A percentile compares a stretch with the other conserved stretches of the same genome.
Evolutionary conservation across 495 filamentous ascomycete genomes (phyloP).

Genomic region (Podospora pseudopauciseta): DNA sequence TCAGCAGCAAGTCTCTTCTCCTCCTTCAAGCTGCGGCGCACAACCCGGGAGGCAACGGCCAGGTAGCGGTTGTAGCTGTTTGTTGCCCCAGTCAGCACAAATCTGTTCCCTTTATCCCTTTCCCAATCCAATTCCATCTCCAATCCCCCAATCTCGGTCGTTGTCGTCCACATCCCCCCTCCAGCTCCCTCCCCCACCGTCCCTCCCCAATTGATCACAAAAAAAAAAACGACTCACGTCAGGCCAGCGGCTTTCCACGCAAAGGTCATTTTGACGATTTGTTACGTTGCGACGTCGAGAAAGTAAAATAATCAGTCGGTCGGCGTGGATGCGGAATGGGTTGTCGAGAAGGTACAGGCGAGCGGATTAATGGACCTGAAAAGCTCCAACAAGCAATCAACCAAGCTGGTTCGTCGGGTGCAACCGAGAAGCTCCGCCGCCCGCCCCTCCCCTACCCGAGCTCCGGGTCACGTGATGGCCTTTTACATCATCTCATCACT

Average conservation of each 20-base stretch:
- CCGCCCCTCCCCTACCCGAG: constrained; percentile 9
- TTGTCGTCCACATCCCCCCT: neutral
- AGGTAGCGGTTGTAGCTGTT: constrained; percentile 82
- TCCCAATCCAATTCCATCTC: neutral
- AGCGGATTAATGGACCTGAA: constrained; percentile 21
- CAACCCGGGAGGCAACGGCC: constrained; percentile 68
- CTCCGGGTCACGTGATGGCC: constrained; percentile 30
- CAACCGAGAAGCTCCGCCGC: constrained; percentile 31
- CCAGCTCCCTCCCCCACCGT: neutral
- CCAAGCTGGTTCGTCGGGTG: neutral
- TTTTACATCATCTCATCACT: neutral
- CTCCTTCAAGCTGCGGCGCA: constrained; percentile 93
- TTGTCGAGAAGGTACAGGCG: constrained; percentile 8
- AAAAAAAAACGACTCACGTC: constrained; percentile 59
- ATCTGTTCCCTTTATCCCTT: neutral
- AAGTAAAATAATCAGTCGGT: constrained; percentile 21
- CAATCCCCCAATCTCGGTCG: too few relatives aligned
- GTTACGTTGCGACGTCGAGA: constrained; percentile 25
- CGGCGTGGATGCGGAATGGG: constrained; percentile 16
- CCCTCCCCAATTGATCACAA: neutral
- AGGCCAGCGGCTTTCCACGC: constrained; percentile 98
- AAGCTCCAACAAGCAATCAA: constrained; percentile 21
- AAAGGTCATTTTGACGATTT: constrained; percentile 80
- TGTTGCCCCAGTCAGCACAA: constrained; percentile 24
- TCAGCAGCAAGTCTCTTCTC: constrained; percentile 80